phyloP scores from a whole-genome alignment of 2,329 filamentous ascomycete species.

The Claviceps fusiformis region DNA sequence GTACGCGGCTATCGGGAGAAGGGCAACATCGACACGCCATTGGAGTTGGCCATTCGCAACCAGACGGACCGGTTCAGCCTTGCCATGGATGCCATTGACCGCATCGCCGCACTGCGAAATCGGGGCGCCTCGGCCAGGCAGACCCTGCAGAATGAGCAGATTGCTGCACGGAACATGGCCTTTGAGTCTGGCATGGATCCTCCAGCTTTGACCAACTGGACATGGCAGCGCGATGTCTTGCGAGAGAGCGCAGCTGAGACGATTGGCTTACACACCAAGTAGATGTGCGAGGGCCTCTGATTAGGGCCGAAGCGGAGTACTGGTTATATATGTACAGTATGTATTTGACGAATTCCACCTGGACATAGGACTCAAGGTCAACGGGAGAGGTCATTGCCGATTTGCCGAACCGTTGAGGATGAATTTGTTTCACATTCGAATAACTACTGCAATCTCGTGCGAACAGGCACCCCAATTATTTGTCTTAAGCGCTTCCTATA shows the following conservation, averaged over 20 bases:
- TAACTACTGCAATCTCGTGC: too few relatives aligned
- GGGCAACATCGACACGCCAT: slow-evolving; percentile 71
- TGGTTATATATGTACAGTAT: too few relatives aligned
- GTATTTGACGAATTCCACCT: too few relatives aligned
- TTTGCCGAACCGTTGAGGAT: too few relatives aligned
- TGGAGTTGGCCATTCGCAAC: slow-evolving; percentile 67
- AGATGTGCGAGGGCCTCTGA: neutral
- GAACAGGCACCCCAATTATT: too few relatives aligned
- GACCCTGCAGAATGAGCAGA: slow-evolving; percentile 49
- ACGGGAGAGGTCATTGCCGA: too few relatives aligned
- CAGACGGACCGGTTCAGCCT: slow-evolving; percentile 64
- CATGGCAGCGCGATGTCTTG: slow-evolving; percentile 39
- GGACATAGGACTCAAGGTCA: too few relatives aligned
- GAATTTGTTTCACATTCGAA: too few relatives aligned
- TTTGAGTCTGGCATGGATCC: slow-evolving; percentile 62
- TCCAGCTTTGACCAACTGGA: slow-evolving; percentile 50
- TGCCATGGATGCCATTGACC: slow-evolving; percentile 64
- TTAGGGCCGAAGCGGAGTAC: too few relatives aligned
- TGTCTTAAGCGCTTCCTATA: too few relatives aligned
- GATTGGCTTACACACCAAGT: neutral
- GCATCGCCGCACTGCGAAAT: slow-evolving; percentile 49
- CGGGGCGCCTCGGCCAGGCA: slow-evolving; percentile 49
- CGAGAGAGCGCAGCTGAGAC: slow-evolving; percentile 19
- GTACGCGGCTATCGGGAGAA: slow-evolving; percentile 74
- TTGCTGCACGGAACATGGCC: slow-evolving; percentile 48